Base-by-base conservation (phyloP, 352 stramenopile species). In the Stramenopiles sp. region DNA sequence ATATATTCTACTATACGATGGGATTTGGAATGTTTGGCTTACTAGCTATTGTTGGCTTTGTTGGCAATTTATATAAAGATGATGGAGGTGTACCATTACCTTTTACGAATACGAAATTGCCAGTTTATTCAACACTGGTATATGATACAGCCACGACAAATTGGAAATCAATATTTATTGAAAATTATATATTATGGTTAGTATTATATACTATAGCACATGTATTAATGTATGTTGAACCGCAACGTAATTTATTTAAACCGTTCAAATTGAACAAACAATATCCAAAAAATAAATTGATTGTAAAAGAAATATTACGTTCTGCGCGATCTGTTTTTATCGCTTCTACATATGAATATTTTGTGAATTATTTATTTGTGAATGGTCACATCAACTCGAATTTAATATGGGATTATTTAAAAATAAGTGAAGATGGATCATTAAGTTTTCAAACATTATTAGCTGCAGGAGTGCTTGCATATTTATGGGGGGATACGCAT, bases 251-350 rank as follows among this genome's bases (percentile, higher is more conserved):
- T 20, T 27, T 69, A 27, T 69, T 69, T 27, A 20, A 27, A 20
- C 53, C 53, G 53, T 69, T 69, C 53, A 69, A 69, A 69, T 27
- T 69, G 53, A 69, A 69, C 53, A 69, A 69, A 69, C 20, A 23
- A 27, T 69, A 69, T 27, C 53, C 53, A 69, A 69, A 69, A 27
- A 23, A 69, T 27, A 27, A 69, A 69, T 27, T 69, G 20, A 69
- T 69, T 69, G 53, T 69, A 27, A 69, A 69, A 27, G 53, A 69
- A 27, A 23, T 69, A 23, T 69, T 69, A 20, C 53, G 53, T 27
- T 69, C 53, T 27, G 53, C 53, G 27, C 53, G 53, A 69, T 20
- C 20, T 20, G 53, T 69, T 27, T 23, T 69, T 20, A 69, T 69
- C 20, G 53, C 53, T 23, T 69, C 53, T 27, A 27, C 53, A 20